phyloP scores from a whole-genome alignment of 139 green algal genomes.

The Spirogloea muscicola region DNA sequence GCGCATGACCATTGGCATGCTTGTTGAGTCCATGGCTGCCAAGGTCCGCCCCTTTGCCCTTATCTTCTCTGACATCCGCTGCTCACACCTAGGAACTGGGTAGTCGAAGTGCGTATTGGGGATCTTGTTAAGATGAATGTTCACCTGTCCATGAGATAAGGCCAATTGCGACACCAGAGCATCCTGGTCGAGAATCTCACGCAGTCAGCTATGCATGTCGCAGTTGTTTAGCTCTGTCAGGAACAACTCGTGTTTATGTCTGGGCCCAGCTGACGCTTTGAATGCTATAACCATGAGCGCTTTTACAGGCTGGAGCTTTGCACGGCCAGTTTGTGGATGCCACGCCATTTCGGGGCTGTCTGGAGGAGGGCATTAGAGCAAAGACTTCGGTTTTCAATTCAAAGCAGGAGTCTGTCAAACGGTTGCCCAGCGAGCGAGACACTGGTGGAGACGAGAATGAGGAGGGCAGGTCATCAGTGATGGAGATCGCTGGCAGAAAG shows the following conservation, averaged over 20 bases:
- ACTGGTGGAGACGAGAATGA: no score
- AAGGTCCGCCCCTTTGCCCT: no score
- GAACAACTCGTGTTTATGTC: no score
- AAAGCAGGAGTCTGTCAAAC: no score
- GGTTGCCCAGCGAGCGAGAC: background rate
- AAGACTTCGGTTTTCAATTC: no score
- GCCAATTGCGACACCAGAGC: background rate
- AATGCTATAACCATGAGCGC: no score
- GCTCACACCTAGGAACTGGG: no score
- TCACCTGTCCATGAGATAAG: background rate
- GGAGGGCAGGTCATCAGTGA: no score
- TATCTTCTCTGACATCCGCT: no score
- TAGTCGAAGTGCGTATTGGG: no score
- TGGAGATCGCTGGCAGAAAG: conserved; percentile 54
- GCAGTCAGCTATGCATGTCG: background rate
- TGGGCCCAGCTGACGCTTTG: no score
- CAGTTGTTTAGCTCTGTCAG: background rate
- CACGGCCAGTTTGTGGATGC: conserved; percentile 84
- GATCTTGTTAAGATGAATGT: background rate
- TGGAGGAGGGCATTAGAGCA: no score
- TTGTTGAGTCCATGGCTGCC: conserved; percentile 86
- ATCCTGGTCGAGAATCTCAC: background rate
- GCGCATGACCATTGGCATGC: conserved; percentile 99
- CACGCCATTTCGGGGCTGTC: conserved; percentile 70
- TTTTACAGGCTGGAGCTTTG: conserved; percentile 77